Conservation (phyloP, 2,329 filamentous ascomycete genomes). For the Xylaria sp. region DNA sequence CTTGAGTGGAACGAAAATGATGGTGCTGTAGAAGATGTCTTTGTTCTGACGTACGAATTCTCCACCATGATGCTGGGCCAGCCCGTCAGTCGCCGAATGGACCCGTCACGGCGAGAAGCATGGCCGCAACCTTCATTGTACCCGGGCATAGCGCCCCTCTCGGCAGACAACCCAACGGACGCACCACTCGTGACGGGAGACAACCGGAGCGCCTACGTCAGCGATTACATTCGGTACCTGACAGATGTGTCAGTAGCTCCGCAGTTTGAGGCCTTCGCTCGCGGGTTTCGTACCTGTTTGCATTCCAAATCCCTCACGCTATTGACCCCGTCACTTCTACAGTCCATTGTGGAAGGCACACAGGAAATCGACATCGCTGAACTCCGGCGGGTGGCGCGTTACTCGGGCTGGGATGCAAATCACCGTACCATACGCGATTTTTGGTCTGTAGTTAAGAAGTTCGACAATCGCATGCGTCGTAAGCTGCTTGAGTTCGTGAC, state of each 20-base stretch:
- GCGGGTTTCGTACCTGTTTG: constrained; percentile 82
- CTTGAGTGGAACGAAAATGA: constrained; percentile 80
- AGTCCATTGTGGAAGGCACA: constrained; percentile 83
- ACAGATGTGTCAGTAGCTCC: constrained; percentile 79
- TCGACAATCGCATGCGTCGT: constrained; percentile 75
- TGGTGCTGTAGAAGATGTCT: constrained; percentile 82
- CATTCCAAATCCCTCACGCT: constrained; percentile 76
- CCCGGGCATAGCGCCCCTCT: constrained; percentile 43
- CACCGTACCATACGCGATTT: constrained; percentile 81
- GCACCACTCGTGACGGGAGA: constrained; percentile 81
- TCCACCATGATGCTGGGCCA: constrained; percentile 71
- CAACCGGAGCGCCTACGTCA: constrained; percentile 82
- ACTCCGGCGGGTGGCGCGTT: constrained; percentile 76
- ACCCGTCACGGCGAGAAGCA: constrained; percentile 50
- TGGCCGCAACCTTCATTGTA: constrained; percentile 66
- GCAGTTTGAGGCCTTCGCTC: constrained; percentile 83
- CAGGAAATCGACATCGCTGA: constrained; percentile 82
- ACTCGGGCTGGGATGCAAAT: constrained; percentile 80
- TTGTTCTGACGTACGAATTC: constrained; percentile 88
- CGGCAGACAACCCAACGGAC: constrained; percentile 60
- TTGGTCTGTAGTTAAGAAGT: constrained; percentile 81
- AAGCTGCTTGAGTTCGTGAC: constrained; percentile 93
- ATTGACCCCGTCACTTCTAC: constrained; percentile 77
- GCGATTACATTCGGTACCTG: constrained; percentile 86
- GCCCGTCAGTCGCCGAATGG: constrained; percentile 69